Evolutionary conservation across 176 grass and related monocot genomes (phyloP), one percentile per base, ranked within the genome.

Genomic region (Leersia perrieri): DNA sequence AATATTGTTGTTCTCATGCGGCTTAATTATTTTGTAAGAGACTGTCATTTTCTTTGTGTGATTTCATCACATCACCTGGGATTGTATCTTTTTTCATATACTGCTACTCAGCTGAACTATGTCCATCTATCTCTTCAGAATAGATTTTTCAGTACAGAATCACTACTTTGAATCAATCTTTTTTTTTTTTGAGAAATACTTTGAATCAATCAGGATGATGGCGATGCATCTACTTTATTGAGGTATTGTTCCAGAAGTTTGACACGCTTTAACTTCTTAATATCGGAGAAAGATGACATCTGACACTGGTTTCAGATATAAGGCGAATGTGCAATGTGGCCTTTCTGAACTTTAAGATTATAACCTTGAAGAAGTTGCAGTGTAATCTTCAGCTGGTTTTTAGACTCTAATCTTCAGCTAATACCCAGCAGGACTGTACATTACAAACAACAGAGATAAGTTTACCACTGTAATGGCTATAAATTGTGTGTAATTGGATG

Each of bases 11-110:
- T 61, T 73, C 36, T 58, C 74, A 47, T n/a, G 23, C 63, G 69
- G 44, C 26, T 79, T 75, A 18, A 40, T 22, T 71, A 14, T 85
- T 71, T 85, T 15, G 33, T 11, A 40, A 76, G 69, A 57, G 27
- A 69, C 14, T 69, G 38, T 4, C 38, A 20, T 77, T 49, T 55
- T 53, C 12, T 18, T 26, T 45, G 3, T 34, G n/a, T 69, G n/a
- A 70, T 82, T 72, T 20, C 20, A n/a, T 63, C 16, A 4, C 27
- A 65, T 32, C 5, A 31, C 22, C 31, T 41, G 41, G 49, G 78
- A 14, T 47, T 16, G 49, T 62, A 69, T 6, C 39, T 10, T n/a
- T 62, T 72, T 16, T 26, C 11, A 11, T 38, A 9, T 14, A 3
- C 18, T 26, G 20, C 11, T 66, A 73, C 16, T 66, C 31, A 28